These are phyloP conservation scores for Arbutus unedo DNA, from an alignment of 148 eudicot genomes.

Conservation along the genomic window DNA sequence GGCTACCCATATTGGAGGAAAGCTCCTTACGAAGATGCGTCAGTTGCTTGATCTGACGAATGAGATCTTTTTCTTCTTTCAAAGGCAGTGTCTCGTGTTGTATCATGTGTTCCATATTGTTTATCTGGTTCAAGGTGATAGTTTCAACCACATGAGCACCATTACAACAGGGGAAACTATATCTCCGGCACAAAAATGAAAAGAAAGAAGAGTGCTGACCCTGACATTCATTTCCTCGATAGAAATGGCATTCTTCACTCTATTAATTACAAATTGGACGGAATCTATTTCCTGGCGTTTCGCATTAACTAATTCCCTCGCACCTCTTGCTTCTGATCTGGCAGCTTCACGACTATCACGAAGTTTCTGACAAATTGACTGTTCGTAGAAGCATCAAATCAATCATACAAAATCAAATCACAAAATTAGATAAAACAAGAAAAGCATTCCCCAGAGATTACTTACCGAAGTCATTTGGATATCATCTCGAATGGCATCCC, in stretches of 20 bases:
- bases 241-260: conserved; percentile 73
- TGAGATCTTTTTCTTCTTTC: conserved; percentile 73
- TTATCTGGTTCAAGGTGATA: conserved; percentile 46
- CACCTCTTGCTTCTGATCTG: conserved; percentile 52
- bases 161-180: neutral
- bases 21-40: conserved; percentile 63
- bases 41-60: conserved; percentile 85
- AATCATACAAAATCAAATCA: conserved; percentile 13
- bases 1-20: conserved; percentile 53
- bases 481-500: conserved; percentile 59
- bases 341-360: conserved; percentile 42
- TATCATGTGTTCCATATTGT: conserved; percentile 59
- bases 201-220: conserved; percentile 39
- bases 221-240: conserved; percentile 59
- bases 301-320: conserved; percentile 42
- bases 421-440: neutral
- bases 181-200: neutral
- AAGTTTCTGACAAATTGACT: conserved; percentile 46
- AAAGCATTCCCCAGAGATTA: conserved; percentile 12
- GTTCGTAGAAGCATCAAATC: conserved; percentile 24
- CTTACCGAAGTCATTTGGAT: conserved; percentile 50
- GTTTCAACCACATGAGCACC: conserved; percentile 4
- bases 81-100: conserved; percentile 77
- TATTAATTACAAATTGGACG: conserved; percentile 55
- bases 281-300: conserved; percentile 73